phyloP scores from a whole-genome alignment of 306 rosid genomes.

The Ochetophila trinervis region DNA sequence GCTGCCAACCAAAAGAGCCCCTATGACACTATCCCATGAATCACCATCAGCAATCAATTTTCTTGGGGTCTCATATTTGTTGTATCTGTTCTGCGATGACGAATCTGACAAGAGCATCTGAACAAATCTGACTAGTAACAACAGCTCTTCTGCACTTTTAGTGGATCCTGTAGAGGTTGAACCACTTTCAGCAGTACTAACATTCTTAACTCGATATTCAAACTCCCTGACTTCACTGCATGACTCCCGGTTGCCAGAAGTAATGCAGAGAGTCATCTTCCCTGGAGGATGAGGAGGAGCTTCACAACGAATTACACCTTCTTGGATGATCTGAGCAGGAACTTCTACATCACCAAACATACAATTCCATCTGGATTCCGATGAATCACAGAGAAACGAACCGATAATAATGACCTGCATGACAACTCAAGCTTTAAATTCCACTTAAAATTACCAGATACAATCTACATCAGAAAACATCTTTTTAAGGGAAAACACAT shows the following conservation, averaged over 20 bases:
- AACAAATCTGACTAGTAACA: conserved; percentile 76
- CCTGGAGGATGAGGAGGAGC: conserved; percentile 72
- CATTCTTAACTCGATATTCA: conserved; percentile 52
- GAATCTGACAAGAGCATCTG: conserved; percentile 69
- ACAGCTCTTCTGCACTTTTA: conserved; percentile 66
- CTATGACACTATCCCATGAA: conserved; percentile 62
- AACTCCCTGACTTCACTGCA: conserved; percentile 94
- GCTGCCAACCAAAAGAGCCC: conserved; percentile 59
- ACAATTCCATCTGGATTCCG: conserved; percentile 73
- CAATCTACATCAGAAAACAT: neutral
- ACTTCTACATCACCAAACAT: conserved; percentile 88
- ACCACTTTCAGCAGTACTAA: conserved; percentile 38
- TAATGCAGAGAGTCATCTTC: conserved; percentile 73
- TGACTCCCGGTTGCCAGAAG: conserved; percentile 71
- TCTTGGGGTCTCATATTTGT: conserved; percentile 31
- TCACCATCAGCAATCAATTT: conserved; percentile 52
- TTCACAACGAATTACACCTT: conserved; percentile 71
- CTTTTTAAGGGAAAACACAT: too few relatives aligned
- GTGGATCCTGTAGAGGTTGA: conserved; percentile 42
- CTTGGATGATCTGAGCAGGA: conserved; percentile 78
- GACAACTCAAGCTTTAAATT: conserved; percentile 27
- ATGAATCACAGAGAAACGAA: conserved; percentile 68
- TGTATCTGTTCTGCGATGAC: conserved; percentile 26
- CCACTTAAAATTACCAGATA: conserved; percentile 7
- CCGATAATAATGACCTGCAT: conserved; percentile 79